Base-by-base conservation (phyloP, 371 early-diverging fungal species). In the Saksenaea vasiformis region DNA sequence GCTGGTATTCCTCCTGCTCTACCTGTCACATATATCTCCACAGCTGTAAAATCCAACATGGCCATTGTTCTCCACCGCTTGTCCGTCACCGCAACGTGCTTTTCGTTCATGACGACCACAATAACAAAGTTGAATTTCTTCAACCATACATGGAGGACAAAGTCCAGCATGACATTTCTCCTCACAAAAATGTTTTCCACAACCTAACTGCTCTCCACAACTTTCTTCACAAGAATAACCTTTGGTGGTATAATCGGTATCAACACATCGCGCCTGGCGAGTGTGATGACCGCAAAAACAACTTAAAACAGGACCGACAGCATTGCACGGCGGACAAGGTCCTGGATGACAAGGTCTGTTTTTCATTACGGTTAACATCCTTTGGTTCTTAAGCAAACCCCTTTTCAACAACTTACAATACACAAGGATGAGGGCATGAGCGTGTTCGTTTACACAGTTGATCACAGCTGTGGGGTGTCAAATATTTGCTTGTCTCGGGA, bases 251-350 rank as follows among this genome's bases (percentile, higher is more conserved):
- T 88, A 78, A 66, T 85, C 86, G 26, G 87, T 81, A n/a, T 90
- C 89, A 41, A 82, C 77, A 69, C 95, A 95, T 39, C 88, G 77
- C 38, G 82, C 62, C 65, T 88, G 87, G 64, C 67, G 85, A 0
- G 73, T 73, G 13, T 82, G 73, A 39, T 85, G 84, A 10, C 95
- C 95, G 76, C 98, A 97, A 70, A 85, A 90, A 77, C 98, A 98
- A 7, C 72, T 73, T 43, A 85, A 82, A 7, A 80, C 70, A 2
- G 94, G 91, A 3, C 92, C 92, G 76, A 91, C 76, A 13, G 87
- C 85, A 22, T 88, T 87, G 73, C 98, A 97, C 1, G 95, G 94
- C 28, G 92, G 90, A 64, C 98, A 97, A 14, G 95, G 96, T 1
- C 98, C 98, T 9, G 98, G 96, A 78, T 97, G 98, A 65, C 97